Evolutionary conservation across 2,329 filamentous ascomycete genomes (phyloP).

Genomic region (Nemania serpens): DNA sequence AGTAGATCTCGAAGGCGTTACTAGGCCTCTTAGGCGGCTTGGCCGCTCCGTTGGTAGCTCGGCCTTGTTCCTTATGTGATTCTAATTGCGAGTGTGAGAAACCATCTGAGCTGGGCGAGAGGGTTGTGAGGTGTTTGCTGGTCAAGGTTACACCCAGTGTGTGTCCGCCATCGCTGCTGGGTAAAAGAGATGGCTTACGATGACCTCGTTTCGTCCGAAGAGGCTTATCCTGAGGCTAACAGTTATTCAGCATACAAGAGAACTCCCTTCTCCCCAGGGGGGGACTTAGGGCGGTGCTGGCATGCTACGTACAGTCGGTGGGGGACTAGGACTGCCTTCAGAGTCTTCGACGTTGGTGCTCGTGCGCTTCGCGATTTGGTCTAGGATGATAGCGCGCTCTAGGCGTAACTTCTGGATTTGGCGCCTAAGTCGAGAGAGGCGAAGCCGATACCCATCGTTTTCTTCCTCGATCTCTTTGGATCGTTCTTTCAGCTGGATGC

Average conservation of each 20-base stretch:
- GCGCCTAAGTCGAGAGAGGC: slow-evolving; percentile 78
- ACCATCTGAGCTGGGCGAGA: slow-evolving; percentile 57
- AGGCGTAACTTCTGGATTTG: slow-evolving; percentile 91
- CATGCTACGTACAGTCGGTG: slow-evolving; percentile 67
- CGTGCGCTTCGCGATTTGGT: slow-evolving; percentile 75
- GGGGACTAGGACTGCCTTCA: slow-evolving; percentile 78
- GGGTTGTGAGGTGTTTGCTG: slow-evolving; percentile 51
- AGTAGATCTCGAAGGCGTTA: slow-evolving; percentile 61
- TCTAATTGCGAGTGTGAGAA: slow-evolving; percentile 56
- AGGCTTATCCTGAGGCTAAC: slow-evolving; percentile 76
- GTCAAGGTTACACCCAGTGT: slow-evolving; percentile 50
- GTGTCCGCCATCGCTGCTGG: slow-evolving; percentile 48
- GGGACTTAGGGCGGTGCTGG: slow-evolving; percentile 2
- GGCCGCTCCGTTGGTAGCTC: slow-evolving; percentile 47
- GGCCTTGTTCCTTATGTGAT: slow-evolving; percentile 41
- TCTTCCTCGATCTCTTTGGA: slow-evolving; percentile 90
- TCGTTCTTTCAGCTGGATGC: slow-evolving; percentile 89
- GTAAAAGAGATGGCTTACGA: slow-evolving; percentile 60
- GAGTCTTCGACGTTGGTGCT: slow-evolving; percentile 77
- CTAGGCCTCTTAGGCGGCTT: slow-evolving; percentile 50
- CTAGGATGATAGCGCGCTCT: slow-evolving; percentile 75
- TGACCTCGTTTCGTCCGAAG: slow-evolving; percentile 75
- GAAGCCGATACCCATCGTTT: slow-evolving; percentile 81
- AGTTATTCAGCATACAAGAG: slow-evolving; percentile 32
- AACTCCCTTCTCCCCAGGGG: slow-evolving; percentile 8